A percentile compares a stretch with the other conserved stretches of the same genome.
Conservation (phyloP, 2,329 filamentous ascomycete genomes). For the Trichoderma sp. region DNA sequence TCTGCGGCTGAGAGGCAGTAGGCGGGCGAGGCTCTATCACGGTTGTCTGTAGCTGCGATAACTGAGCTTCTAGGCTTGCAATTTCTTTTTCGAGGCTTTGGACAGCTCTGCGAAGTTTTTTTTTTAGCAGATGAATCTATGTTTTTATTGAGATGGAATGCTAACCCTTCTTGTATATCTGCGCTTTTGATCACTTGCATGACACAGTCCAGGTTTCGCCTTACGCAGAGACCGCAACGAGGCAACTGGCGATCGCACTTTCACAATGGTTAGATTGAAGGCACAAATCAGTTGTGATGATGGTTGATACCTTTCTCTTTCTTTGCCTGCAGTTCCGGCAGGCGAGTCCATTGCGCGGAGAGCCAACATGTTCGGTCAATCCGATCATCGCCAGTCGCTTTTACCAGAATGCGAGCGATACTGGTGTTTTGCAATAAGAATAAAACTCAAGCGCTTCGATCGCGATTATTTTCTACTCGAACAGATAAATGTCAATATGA, state of each 20-base stretch:
- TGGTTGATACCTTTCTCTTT: constrained; percentile 15
- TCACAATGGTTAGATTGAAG: neutral
- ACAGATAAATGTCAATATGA: too few species aligned
- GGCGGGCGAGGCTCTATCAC: neutral
- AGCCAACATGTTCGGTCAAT: neutral
- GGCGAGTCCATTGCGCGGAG: constrained; percentile 7
- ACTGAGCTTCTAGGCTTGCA: constrained; percentile 13
- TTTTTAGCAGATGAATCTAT: neutral
- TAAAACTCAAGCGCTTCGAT: neutral
- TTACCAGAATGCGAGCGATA: neutral
- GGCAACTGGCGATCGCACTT: constrained; percentile 22
- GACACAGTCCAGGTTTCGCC: constrained; percentile 22
- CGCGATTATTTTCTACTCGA: neutral
- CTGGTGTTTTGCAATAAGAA: neutral
- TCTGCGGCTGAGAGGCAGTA: neutral
- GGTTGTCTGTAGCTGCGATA: constrained; percentile 11
- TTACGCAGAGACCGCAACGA: constrained; percentile 21
- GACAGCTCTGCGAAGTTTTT: neutral
- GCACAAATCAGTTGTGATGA: too few species aligned
- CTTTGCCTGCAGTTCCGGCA: constrained; percentile 24
- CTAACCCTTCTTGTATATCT: constrained; percentile 22
- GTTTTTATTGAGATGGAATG: neutral
- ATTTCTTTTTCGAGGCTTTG: constrained; percentile 21
- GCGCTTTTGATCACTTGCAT: constrained; percentile 16
- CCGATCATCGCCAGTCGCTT: neutral